Percentiles rank a stretch among this genome's conserved stretches.
Evolutionary conservation across 2,329 filamentous ascomycete species (phyloP).

Genomic region (Hymenoscyphus fraxineus): DNA sequence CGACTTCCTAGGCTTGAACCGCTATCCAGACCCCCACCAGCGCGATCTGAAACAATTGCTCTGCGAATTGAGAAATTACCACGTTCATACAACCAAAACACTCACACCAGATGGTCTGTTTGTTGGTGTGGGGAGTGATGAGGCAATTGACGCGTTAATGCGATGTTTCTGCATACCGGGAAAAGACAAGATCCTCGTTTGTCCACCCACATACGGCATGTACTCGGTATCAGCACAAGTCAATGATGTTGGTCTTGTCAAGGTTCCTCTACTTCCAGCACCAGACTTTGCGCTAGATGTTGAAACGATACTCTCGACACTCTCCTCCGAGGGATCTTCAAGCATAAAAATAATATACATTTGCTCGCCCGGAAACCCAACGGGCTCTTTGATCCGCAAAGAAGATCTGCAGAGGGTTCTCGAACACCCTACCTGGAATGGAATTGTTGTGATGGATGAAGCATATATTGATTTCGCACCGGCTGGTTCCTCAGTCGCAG

Average conservation of each 20-base stretch:
- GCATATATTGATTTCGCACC: conserved; percentile 94
- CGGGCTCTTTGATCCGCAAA: conserved; percentile 73
- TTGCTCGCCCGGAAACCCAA: conserved; percentile 94
- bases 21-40: conserved; percentile 97
- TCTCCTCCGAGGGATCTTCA: conserved; percentile 54
- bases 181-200: conserved; percentile 85
- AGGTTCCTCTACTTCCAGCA: conserved; percentile 72
- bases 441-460: conserved; percentile 88
- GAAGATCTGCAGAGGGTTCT: conserved; percentile 70
- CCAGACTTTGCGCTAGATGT: conserved; percentile 73
- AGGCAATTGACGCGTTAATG: conserved; percentile 91
- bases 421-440: conserved; percentile 90
- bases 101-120: conserved; percentile 83
- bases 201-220: conserved; percentile 98
- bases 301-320: conserved; percentile 59
- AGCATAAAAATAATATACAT: conserved; percentile 86
- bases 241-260: conserved; percentile 84
- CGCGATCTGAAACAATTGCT: conserved; percentile 78
- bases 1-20: conserved; percentile 78
- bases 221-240: conserved; percentile 91
- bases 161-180: conserved; percentile 90
- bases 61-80: conserved; percentile 82
- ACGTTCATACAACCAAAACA: conserved; percentile 69
- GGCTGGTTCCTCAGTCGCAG: conserved; percentile 74
- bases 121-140: conserved; percentile 92